Evolutionary conservation across 441 rosid species (phyloP), one percentile per base, ranked within the genome.

Genomic region (Brassica balearica): DNA sequence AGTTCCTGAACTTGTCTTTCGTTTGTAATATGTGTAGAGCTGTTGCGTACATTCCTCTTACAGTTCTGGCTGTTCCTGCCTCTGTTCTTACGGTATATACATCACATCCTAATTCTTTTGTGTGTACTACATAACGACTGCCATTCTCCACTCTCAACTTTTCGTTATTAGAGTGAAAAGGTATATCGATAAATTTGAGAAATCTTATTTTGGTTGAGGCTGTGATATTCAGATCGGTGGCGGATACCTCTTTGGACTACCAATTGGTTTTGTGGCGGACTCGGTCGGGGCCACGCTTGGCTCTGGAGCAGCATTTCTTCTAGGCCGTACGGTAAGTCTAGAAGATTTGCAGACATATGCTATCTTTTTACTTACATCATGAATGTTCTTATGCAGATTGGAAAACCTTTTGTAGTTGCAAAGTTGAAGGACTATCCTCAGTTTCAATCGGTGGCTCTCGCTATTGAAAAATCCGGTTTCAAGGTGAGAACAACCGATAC

Each of bases 41-140:
- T 48, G 81, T 93, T 73, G 99, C 98, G 27, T 96, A 96, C 78
- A 93, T 93, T 82, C 98, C 98, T 59, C 87, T 96, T 17, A 96
- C 99, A 8, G 87, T 96, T 64, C 83, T 96, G 84, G 99, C 97
- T 2, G 99, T 96, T 86, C 99, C 99, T 56, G 98, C 98, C 60
- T 93, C 99, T 8, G 93, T 96, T 51, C 97, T 96, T 58, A 96
- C 99, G 19, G 99, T 96, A 87, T 85, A 85, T 68, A 10, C 59
- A 74, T 41, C 32, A 43, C 22, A 29, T 66, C 68, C 22, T 66
- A 23, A 29, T 15, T 15, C 19, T 15, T 15, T 1, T 53, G 8
- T 5, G 19, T 51, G 19, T 51, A n/a, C 15, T 36, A 8, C 14
- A 51, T 51, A 0, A 14, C 8, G 17, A 0, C 19, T 51, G 56